Evolutionary conservation across 345 rosid genomes (phyloP), one percentile per base, ranked within the genome.

Genomic region (Mercurialis annua): DNA sequence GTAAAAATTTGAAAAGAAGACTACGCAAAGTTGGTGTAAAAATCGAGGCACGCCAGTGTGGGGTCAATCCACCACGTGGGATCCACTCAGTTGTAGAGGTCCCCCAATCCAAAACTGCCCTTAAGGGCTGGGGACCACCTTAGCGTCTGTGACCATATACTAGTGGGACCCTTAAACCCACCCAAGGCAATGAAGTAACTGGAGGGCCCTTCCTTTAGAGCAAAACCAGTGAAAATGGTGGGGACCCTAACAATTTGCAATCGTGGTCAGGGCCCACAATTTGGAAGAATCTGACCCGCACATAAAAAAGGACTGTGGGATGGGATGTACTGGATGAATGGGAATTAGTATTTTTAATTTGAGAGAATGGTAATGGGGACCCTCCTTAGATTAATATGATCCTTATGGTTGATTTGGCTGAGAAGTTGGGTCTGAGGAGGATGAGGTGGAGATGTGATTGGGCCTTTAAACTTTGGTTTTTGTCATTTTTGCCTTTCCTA

Each of bases 191-290:
- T 47, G 54, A 42, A 18, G 26, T 31, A 42, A 17, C 8, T 34
- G 33, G 51, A 4, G 58, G 66, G 73, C 5, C 49, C 76, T 65
- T 1, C 16, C 47, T 26, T 44, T 40, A 9, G 44, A 40, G n/a
- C n/a, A 23, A 55, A 69, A 66, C 44, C 73, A 9, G 67, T 42
- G 80, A 29, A 59, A 36, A 73, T 70, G 80, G 76, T 59, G 20
- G 80, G 76, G 74, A 2, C 29, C 79, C 74, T 74, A 73, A 34
- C 66, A 68, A 33, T 33, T 24, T 23, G 33, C 71, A 43, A 58
- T 10, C 21, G 55, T 24, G 36, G 24, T 12, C 11, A 23, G 69
- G 59, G 10, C 49, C 75, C 31, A 24, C 62, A 7, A 20, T 16
- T 17, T 40, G 44, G 71, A 71, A 61, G 71, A 73, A 55, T 73